phyloP scores from a whole-genome alignment of 768 basidiomycete species.

The Leccinum aurantiacum region DNA sequence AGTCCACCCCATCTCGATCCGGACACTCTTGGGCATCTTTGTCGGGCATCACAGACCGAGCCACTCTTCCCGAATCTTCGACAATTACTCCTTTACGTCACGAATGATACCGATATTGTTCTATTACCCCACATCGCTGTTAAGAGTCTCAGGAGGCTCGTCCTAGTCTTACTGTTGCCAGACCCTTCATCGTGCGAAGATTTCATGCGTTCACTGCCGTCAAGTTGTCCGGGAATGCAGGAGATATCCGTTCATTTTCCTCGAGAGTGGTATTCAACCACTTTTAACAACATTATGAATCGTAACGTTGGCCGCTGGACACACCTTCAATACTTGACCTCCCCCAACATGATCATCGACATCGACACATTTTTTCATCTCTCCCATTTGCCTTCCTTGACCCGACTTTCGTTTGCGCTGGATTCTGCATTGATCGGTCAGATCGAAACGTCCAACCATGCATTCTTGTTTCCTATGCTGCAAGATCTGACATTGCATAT shows the following conservation, averaged over 20 bases:
- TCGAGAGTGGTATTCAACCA: neutral
- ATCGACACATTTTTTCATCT: neutral
- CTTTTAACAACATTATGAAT: neutral
- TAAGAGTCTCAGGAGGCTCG: no score
- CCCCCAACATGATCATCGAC: neutral
- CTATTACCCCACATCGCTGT: no score
- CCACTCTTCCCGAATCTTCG: conserved; percentile 3
- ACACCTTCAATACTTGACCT: neutral
- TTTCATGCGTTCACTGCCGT: neutral
- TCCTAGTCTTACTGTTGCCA: no score
- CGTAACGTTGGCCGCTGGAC: neutral
- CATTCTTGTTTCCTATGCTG: neutral
- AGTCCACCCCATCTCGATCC: neutral
- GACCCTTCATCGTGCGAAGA: neutral
- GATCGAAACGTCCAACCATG: neutral
- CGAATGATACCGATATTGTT: no score
- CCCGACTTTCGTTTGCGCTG: neutral
- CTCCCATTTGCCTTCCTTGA: neutral
- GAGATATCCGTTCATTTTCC: neutral
- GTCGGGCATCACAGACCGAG: neutral
- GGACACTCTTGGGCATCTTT: neutral
- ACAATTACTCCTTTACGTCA: neutral
- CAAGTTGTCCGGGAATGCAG: neutral
- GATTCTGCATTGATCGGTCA: neutral
- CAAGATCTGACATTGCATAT: neutral